These are phyloP conservation scores for Silybum marianum DNA, from an alignment of 129 eudicot species.

Conservation along the genomic window DNA sequence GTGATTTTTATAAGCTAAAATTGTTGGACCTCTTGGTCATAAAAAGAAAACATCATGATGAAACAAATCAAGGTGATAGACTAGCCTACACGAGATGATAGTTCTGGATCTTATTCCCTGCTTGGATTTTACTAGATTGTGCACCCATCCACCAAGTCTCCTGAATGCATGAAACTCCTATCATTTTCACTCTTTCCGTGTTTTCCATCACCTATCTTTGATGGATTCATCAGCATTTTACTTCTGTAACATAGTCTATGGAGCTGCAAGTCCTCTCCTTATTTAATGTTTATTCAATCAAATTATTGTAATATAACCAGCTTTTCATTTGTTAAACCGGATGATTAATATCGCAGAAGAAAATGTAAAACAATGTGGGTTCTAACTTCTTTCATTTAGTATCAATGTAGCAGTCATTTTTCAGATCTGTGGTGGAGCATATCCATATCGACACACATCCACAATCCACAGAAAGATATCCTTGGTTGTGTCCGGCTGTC, in stretches of 20 bases:
- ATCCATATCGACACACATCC: background rate
- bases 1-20: background rate
- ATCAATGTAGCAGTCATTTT: background rate
- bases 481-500: background rate
- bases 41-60: background rate
- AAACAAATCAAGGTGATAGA: background rate
- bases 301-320: background rate
- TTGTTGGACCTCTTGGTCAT: background rate
- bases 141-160: background rate
- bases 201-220: background rate
- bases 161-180: background rate
- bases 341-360: background rate
- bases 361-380: background rate
- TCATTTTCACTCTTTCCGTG: background rate
- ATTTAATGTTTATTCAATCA: constrained; percentile 5
- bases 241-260: background rate
- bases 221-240: background rate
- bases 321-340: background rate
- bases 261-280: background rate
- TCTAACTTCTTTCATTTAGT: constrained; percentile 6
- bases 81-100: background rate
- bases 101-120: background rate
- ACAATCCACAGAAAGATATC: background rate
- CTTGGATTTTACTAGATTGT: background rate
- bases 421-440: background rate